Conservation (phyloP, 106 monocot genomes). For the Dendrobium huoshanense region DNA sequence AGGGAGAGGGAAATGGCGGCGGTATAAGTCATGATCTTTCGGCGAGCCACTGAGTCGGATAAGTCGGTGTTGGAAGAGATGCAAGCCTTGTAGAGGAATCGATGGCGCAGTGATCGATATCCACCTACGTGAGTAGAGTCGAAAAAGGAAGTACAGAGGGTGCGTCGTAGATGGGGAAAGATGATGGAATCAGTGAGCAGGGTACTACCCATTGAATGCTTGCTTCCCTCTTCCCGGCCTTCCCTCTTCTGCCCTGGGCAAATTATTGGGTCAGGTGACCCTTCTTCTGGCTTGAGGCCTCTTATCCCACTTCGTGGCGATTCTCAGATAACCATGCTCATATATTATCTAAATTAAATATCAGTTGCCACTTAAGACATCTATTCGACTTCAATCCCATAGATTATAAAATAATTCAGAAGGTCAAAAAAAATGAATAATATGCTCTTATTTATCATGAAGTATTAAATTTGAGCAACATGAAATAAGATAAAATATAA, state of each 20-base stretch:
- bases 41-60: slow-evolving; percentile 26
- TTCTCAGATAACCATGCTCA: background rate
- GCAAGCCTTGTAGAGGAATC: slow-evolving; percentile 14
- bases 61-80: slow-evolving; percentile 5
- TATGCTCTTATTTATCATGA: no score
- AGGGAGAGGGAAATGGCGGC: slow-evolving; percentile 34
- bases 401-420: no score
- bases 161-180: slow-evolving; percentile 19
- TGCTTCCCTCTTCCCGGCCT: background rate
- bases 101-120: background rate
- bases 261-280: no score
- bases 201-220: slow-evolving; percentile 20
- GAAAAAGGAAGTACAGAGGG: slow-evolving; percentile 17
- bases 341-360: no score
- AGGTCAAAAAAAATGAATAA: no score
- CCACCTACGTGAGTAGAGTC: slow-evolving; percentile 6
- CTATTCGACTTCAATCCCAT: no score
- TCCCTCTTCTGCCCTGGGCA: no score
- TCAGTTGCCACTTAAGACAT: no score
- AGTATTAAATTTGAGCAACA: no score
- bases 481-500: no score
- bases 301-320: background rate
- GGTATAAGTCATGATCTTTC: slow-evolving; percentile 52
- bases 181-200: slow-evolving; percentile 28
- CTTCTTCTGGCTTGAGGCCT: no score